phyloP scores from a whole-genome alignment of 75 land plant genomes.

The Chamaecyparis obtusa region DNA sequence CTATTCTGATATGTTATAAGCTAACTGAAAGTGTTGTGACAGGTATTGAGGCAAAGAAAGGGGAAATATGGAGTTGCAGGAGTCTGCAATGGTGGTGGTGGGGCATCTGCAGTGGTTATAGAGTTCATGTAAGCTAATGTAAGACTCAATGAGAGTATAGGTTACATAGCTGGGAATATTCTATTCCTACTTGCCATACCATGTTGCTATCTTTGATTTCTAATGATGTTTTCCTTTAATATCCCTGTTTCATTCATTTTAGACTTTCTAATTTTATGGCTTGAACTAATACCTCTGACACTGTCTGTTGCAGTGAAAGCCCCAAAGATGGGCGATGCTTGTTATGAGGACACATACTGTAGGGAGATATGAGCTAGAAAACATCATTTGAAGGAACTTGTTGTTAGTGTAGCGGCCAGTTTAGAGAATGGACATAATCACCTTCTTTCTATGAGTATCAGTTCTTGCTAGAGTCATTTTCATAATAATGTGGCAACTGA shows the following conservation, averaged over 20 bases:
- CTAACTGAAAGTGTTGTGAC: constrained; percentile 8
- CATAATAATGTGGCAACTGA: too few species aligned
- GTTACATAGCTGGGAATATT: background rate
- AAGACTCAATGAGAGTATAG: background rate
- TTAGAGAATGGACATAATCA: too few species aligned
- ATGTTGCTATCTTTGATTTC: background rate
- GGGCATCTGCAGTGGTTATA: constrained; percentile 81
- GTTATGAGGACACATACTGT: too few species aligned
- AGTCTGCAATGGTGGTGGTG: constrained; percentile 89
- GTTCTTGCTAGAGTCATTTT: too few species aligned
- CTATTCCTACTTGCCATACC: background rate
- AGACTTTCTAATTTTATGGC: too few species aligned
- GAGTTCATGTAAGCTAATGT: constrained; percentile 66
- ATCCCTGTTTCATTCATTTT: background rate
- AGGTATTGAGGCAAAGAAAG: constrained; percentile 67
- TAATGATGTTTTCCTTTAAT: background rate
- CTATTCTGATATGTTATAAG: background rate
- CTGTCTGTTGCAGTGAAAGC: too few species aligned
- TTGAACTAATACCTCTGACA: too few species aligned
- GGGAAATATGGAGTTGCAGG: constrained; percentile 76
- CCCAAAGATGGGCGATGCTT: too few species aligned
- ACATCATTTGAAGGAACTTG: too few species aligned
- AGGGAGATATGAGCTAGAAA: too few species aligned
- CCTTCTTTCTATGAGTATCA: too few species aligned
- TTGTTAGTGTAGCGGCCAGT: too few species aligned